Conservation (phyloP, 139 green algal genomes). For the Bryopsis sp. region DNA sequence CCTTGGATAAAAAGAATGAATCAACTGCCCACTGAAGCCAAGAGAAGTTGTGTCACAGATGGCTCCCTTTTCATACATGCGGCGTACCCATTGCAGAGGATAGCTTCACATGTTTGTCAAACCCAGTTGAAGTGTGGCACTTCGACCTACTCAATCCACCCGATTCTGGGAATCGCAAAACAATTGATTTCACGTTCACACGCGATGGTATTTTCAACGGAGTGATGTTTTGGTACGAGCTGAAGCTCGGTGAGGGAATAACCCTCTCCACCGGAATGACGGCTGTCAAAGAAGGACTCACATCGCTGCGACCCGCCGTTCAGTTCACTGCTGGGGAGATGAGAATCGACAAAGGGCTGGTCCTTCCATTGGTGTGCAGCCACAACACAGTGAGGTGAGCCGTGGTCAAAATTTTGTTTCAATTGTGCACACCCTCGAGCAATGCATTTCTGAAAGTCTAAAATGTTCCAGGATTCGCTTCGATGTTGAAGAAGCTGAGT, state of each 20-base stretch:
- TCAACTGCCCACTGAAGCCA: not conserved
- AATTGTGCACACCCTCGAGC: no score
- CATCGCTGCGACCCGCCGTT: constrained; percentile 44
- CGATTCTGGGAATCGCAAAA: constrained; percentile 32
- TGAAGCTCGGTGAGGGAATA: constrained; percentile 43
- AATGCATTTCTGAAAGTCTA: not conserved
- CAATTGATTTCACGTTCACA: constrained; percentile 51
- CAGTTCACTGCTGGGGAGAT: constrained; percentile 66
- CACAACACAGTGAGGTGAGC: constrained; percentile 66
- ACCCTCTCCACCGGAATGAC: constrained; percentile 20
- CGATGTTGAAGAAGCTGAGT: constrained; percentile 52
- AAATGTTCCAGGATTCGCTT: constrained; percentile 39
- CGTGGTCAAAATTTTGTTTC: not conserved
- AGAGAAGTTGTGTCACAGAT: constrained; percentile 7
- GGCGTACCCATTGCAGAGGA: constrained; percentile 27
- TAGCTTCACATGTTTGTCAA: constrained; percentile 34
- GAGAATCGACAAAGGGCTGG: constrained; percentile 30
- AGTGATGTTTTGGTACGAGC: constrained; percentile 60
- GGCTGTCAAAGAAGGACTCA: not conserved
- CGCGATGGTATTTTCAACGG: constrained; percentile 44
- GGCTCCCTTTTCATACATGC: constrained; percentile 6
- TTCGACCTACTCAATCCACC: constrained; percentile 53
- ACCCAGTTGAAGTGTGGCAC: constrained; percentile 51
- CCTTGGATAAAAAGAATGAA: no score
- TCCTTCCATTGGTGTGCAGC: constrained; percentile 39